Base-by-base conservation (phyloP, 2,329 filamentous ascomycete species). In the Aaosphaeria pasadenensis region DNA sequence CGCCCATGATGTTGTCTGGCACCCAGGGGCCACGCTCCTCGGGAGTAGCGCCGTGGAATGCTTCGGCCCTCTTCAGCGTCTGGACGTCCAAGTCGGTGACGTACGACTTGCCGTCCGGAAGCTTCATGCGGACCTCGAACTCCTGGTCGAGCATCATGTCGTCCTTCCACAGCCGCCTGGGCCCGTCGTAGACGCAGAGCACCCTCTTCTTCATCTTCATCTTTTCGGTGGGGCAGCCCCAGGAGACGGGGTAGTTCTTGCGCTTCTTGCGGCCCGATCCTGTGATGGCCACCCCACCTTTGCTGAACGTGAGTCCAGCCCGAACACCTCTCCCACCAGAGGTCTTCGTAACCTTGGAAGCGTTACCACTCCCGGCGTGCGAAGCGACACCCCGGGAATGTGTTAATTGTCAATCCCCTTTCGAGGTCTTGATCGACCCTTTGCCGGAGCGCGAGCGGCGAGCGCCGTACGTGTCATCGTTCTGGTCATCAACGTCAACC, bases 171-270 rank as follows among this genome's bases (percentile, higher is more conserved):
- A 99, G 80, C 39, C 92, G 85, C 45, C 91, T 85, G 11, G 81
- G 81, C 1, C 94, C 94, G 64, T 97, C 91, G 63, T 95, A 99
- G 17, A 95, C 89, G 55, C 90, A 90, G 62, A 97, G 79, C 47
- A 96, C 90, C 30, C 94, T 88, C 82, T 96, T 96, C 83, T 95
- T 96, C 84, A 95, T 95, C 66, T 88, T 95, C 89, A 97, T 96
- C 76, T 94, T 91, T 62, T 89, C 88, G 63, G 88, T 86, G 53
- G 91, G 83, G 62, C 91, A 94, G 45, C 94, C 92, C 94, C 94
- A 99, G 1, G 88, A 91, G 0, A 88, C 84, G 9, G 94, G 94
- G 69, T 96, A 97, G 70, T 95, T 89, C 70, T 91, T 91, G 57
- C 91, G 85, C 78, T 90, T 92, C 79, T 95, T 95, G 73, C 90